Evolutionary conservation across 2,329 filamentous ascomycete species (phyloP).

Genomic region (Orbilia javanica): DNA sequence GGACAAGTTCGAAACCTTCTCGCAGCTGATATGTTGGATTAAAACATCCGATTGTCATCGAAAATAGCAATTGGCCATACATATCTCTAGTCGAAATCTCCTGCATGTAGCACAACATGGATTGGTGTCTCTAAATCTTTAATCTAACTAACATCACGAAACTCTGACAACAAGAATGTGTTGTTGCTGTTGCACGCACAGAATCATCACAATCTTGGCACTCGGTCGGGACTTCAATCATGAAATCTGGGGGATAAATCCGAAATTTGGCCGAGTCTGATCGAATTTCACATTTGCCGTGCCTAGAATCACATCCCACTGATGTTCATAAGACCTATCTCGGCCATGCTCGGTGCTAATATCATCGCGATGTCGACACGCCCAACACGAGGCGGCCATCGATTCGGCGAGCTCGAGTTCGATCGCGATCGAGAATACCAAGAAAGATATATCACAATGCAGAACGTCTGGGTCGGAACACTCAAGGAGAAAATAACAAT

Average conservation of each 20-base stretch:
- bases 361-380: slow-evolving; percentile 10
- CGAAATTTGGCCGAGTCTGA: slow-evolving; percentile 30
- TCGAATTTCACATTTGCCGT: slow-evolving; percentile 9
- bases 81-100: not conserved
- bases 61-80: not conserved
- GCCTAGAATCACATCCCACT: not conserved
- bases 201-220: slow-evolving; percentile 18
- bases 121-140: not conserved
- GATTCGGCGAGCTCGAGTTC: slow-evolving; percentile 20
- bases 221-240: not conserved
- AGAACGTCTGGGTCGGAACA: not conserved
- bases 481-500: not conserved
- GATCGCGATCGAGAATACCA: not conserved
- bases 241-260: not conserved
- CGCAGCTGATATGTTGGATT: not conserved
- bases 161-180: not conserved
- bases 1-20: not conserved
- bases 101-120: slow-evolving; percentile 6
- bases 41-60: not conserved
- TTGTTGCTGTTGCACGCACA: slow-evolving; percentile 18
- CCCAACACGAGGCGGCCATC: not conserved
- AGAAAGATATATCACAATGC: not conserved
- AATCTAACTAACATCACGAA: slow-evolving; percentile 15
- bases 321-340: not conserved
- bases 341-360: slow-evolving; percentile 14